Base-by-base conservation (phyloP, 495 filamentous ascomycete genomes). In the Penicillium fimorum region DNA sequence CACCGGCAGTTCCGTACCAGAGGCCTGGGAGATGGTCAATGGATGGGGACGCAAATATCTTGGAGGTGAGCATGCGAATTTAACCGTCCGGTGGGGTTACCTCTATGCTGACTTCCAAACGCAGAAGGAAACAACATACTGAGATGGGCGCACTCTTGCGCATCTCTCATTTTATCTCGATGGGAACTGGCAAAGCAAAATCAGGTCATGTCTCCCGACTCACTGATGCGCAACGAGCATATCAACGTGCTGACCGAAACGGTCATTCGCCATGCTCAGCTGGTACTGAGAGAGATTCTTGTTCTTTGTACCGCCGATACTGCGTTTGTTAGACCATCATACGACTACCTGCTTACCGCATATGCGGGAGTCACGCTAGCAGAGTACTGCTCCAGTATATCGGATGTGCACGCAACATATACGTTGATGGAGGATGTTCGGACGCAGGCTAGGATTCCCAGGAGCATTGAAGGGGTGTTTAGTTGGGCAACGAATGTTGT, bases 401-500 rank as follows among this genome's bases (percentile, higher is more conserved):
- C 52, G 2, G 52, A 54, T 27, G 24, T 54, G 15, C 52, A 54
- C 30, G 52, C 52, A 10, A 54, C 52, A 27, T 54, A 54, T 40
- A 54, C 52, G n/a, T 35, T 54, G 33, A 54, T 54, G 52, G 52
- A 54, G 13, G 46, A 54, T 47, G 52, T 54, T 4, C 52, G 52
- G 52, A 47, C 52, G 5, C 30, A 47, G 43, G 52, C 52, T 13
- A 38, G 52, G 5, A 54, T 54, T 20, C 52, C 52, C 18, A 45
- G 32, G 11, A 54, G 52, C 15, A 54, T 54, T 18, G 52, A 54
- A 22, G 52, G 52, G 10, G 42, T 54, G 0, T 54, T 54, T 24
- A 54, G n/a, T 6, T 54, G 52, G 52, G 52, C 52, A 1, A 54
- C 52, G 15, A 54, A 54, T 29, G 52, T 54, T 5, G 52, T 54